Base-by-base conservation (phyloP, 768 basidiomycete species). In the Mycena venus region DNA sequence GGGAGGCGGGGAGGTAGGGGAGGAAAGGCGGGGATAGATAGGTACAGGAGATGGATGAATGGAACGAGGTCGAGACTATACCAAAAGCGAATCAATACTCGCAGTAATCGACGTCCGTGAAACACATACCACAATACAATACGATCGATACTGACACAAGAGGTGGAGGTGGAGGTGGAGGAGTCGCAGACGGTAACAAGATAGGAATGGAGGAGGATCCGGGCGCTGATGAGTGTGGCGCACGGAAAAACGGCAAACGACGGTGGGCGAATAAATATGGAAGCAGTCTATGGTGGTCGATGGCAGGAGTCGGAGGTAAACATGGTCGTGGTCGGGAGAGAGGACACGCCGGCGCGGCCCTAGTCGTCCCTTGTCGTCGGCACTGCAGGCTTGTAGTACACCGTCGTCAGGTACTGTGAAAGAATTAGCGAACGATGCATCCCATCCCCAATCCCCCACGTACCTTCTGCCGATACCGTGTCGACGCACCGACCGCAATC, bases 401-500 rank as follows among this genome's bases (percentile, higher is more conserved):
- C 88, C 64, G 92, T 93, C 62, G 92, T 92, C 80, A 93, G 89
- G 83, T 91, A 93, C 92, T 93, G 29, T 21, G 47, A 58, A 59
- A 34, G 27, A 17, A 40, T 42, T 47, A 66, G 21, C 15, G 12
- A 31, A n/a, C n/a, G n/a, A 21, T 27, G 12, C 25, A 9, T 9
- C 8, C 38, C 15, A n/a, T 2, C 38, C 19, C 42, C 6, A 60
- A 53, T 59, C 58, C 31, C 14, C 9, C 62, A 64, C 42, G 8
- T 80, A 94, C 94, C 91, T 95, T 95, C 83, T 91, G 88, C 80
- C 90, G 86, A 83, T 95, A 95, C 75, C 94, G 84, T 68, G 91
- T 94, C 63, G 94, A 94, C 64, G 90, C 92, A 21, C 91, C 93
- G 14, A 95, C 93, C 34, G 93, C 93, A 42, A 95, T 83, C 55